Evolutionary conservation across 108 stramenopile species (phyloP), one percentile per base, ranked within the genome.

Genomic region (Cyclotella cryptica): DNA sequence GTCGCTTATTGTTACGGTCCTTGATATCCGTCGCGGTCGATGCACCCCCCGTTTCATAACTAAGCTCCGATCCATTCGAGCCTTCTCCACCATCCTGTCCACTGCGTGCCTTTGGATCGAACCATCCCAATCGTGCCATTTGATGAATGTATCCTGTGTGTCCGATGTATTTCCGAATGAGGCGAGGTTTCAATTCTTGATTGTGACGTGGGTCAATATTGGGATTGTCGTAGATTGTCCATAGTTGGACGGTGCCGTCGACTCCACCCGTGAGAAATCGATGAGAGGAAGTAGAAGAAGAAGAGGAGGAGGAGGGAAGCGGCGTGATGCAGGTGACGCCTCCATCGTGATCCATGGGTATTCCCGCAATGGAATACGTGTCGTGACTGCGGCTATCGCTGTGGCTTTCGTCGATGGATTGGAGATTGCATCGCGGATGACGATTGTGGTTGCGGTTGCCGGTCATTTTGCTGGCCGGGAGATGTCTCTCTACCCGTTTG

Each of bases 311-410:
- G 10, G 28, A 10, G 18, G 78, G 78, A 24, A 79, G 41, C 29
- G 78, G 69, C 7, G 35, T 35, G 19, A 79, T 18, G 35, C 71
- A 72, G 6, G 69, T 46, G 13, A 79, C 58, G 0, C 78, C 78
- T 15, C 78, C 78, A 59, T 79, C 78, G 42, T 79, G 78, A 30
- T 79, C 69, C 78, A 79, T 79, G 44, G 78, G 78, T 14, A 35
- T 63, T 42, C 42, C 43, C 30, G 58, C 12, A 17, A 53, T 40
- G 19, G 30, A 40, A 65, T 65, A 17, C 43, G 43, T 43, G 22
- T 57, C 42, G 69, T 24, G 4, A 41, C 40, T 49, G 46, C 18
- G 27, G 35, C 18, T 53, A 12, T 7, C 41, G 49, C 6, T 53
- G 49, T 3, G 17, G 49, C 17, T 10, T 26, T 47, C 55, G 22